These are phyloP conservation scores for Staphylotrichum longicolle DNA, from an alignment of 495 filamentous ascomycete species.

Conservation along the genomic window DNA sequence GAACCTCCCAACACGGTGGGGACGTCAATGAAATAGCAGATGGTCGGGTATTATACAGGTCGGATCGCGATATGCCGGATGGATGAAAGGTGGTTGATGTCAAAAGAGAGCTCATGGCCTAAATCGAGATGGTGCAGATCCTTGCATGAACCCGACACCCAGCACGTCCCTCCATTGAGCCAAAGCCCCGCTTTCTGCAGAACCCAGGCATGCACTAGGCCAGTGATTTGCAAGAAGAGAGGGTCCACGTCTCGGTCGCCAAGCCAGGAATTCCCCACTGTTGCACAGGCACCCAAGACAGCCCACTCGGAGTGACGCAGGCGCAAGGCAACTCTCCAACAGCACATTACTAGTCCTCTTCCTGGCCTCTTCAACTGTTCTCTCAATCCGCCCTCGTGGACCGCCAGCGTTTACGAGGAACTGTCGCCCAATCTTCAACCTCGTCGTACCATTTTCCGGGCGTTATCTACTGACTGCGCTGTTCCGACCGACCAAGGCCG, in stretches of 20 bases:
- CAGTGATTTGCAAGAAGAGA: constrained; percentile 10
- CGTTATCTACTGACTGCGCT: too few species aligned
- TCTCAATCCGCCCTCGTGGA: too few species aligned
- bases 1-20: too few species aligned
- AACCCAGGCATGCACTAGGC: background rate
- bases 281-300: background rate
- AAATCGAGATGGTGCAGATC: constrained; percentile 28
- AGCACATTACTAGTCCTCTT: background rate
- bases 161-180: constrained; percentile 14
- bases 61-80: too few species aligned
- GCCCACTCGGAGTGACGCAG: constrained; percentile 9
- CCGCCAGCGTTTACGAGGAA: too few species aligned
- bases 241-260: background rate
- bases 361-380: too few species aligned
- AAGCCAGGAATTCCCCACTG: background rate
- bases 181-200: constrained; percentile 10
- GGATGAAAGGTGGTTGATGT: constrained; percentile 21
- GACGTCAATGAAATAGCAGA: too few species aligned
- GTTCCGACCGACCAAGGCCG: too few species aligned
- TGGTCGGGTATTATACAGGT: too few species aligned
- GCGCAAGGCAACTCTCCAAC: background rate
- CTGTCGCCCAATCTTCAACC: too few species aligned
- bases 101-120: constrained; percentile 30
- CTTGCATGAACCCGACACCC: constrained; percentile 19
- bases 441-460: too few species aligned